Conservation (phyloP, 2,329 filamentous ascomycete species). For the Plectosphaerella plurivora region DNA sequence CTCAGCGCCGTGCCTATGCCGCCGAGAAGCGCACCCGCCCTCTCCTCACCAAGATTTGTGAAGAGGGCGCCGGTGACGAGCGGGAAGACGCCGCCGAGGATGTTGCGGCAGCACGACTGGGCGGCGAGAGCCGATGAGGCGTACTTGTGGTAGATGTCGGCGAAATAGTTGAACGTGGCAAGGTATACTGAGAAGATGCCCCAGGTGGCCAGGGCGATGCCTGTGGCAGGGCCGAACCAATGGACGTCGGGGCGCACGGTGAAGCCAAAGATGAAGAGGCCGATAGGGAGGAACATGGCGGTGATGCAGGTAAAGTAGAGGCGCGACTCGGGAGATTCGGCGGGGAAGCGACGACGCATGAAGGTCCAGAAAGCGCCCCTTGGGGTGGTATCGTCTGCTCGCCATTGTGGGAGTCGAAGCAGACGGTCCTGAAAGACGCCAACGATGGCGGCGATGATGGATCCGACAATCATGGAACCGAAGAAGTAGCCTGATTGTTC, state of each 20-base stretch:
- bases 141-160: conserved; percentile 81
- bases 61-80: conserved; percentile 74
- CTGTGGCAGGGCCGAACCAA: conserved; percentile 69
- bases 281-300: conserved; percentile 69
- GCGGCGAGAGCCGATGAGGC: conserved; percentile 82
- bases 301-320: conserved; percentile 82
- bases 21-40: conserved; percentile 71
- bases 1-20: conserved; percentile 66
- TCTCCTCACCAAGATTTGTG: conserved; percentile 62
- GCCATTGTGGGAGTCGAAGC: conserved; percentile 41
- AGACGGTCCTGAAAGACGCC: conserved; percentile 71
- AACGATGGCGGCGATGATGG: conserved; percentile 60
- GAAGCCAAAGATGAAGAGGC: conserved; percentile 78
- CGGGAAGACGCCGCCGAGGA: conserved; percentile 77
- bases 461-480: conserved; percentile 61
- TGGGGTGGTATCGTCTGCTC: conserved; percentile 16
- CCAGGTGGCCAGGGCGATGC: conserved; percentile 71
- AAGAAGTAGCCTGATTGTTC: conserved; percentile 61
- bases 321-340: conserved; percentile 65
- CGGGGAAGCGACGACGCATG: conserved; percentile 39
- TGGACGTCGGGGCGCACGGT: conserved; percentile 56
- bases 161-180: conserved; percentile 88
- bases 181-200: conserved; percentile 85
- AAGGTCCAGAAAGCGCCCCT: conserved; percentile 35
- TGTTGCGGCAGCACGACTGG: conserved; percentile 80